A percentile compares a stretch with the other conserved stretches of the same genome.
phyloP scores from a whole-genome alignment of 1,284 basidiomycete species.

The Polyporus tsugae region DNA sequence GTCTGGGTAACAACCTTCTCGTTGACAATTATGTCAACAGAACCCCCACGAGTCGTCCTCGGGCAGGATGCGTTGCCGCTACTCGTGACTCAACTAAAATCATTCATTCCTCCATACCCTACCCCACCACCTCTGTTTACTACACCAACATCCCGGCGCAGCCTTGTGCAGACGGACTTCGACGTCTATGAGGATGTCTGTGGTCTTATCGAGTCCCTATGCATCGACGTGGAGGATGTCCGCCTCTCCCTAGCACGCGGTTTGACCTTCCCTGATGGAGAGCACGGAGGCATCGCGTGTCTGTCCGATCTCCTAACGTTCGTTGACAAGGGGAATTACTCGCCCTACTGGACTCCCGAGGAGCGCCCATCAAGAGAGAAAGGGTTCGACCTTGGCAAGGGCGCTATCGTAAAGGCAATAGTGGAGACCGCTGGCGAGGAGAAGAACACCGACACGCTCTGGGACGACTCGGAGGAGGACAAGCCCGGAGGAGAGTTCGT shows the following conservation, averaged over 20 bases:
- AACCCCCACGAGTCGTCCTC: constrained; percentile 61
- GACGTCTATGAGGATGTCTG: constrained; percentile 77
- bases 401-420: constrained; percentile 82
- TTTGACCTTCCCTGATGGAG: constrained; percentile 58
- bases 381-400: constrained; percentile 83
- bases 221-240: constrained; percentile 78
- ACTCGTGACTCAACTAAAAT: constrained; percentile 63
- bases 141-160: constrained; percentile 52
- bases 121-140: constrained; percentile 51
- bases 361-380: constrained; percentile 63
- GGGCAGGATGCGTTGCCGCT: constrained; percentile 68
- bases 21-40: constrained; percentile 5
- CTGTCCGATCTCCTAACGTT: constrained; percentile 73
- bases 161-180: constrained; percentile 72
- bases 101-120: constrained; percentile 64
- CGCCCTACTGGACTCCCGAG: constrained; percentile 63
- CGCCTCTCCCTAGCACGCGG: constrained; percentile 76
- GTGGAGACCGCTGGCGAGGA: constrained; percentile 89
- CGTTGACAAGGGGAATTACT: constrained; percentile 73
- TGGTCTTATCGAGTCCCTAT: constrained; percentile 77
- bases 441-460: constrained; percentile 78
- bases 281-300: constrained; percentile 65
- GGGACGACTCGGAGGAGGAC: constrained; percentile 65
- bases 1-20: background rate
- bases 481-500: constrained; percentile 78